These are phyloP conservation scores for Aspergillus japonicus DNA, from an alignment of 2,329 filamentous ascomycete genomes.

Conservation along the genomic window DNA sequence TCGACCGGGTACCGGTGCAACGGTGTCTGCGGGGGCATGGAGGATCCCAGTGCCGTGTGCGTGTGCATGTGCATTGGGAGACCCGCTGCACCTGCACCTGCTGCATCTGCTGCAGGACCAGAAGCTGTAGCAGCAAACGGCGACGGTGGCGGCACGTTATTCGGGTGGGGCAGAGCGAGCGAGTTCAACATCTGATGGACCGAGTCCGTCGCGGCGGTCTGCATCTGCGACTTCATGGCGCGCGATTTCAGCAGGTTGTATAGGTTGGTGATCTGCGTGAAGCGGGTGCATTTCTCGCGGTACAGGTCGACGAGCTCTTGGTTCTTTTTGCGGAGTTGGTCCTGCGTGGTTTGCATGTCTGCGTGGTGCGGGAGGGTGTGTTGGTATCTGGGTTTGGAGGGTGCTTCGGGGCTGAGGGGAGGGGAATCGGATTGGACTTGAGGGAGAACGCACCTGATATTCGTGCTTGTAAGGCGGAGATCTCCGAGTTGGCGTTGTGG, in stretches of 20 bases:
- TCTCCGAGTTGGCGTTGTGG: constrained; percentile 71
- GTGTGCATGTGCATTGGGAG: too few species aligned
- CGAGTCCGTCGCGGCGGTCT: constrained; percentile 55
- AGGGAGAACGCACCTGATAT: constrained; percentile 55
- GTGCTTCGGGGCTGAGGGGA: too few species aligned
- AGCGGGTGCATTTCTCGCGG: constrained; percentile 68
- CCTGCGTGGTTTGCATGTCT: constrained; percentile 62
- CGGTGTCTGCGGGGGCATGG: constrained; percentile 27
- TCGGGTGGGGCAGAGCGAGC: constrained; percentile 18
- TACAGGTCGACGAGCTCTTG: constrained; percentile 66
- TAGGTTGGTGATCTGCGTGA: constrained; percentile 64
- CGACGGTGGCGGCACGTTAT: too few species aligned
- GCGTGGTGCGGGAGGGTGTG: too few species aligned
- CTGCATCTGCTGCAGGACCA: too few species aligned
- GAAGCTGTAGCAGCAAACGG: too few species aligned
- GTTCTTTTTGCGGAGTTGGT: constrained; percentile 66
- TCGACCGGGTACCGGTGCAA: constrained; percentile 22
- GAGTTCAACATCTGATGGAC: constrained; percentile 49
- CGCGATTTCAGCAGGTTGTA: constrained; percentile 59
- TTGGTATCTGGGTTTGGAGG: too few species aligned
- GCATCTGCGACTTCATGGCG: constrained; percentile 54
- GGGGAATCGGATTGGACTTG: too few species aligned
- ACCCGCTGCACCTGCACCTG: too few species aligned
- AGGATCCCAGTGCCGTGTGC: constrained; percentile 9
- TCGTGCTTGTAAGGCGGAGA: constrained; percentile 64